Evolutionary conservation across 2,329 filamentous ascomycete species (phyloP), one percentile per base, ranked within the genome.

Genomic region (Stagonosporopsis vannaccii): DNA sequence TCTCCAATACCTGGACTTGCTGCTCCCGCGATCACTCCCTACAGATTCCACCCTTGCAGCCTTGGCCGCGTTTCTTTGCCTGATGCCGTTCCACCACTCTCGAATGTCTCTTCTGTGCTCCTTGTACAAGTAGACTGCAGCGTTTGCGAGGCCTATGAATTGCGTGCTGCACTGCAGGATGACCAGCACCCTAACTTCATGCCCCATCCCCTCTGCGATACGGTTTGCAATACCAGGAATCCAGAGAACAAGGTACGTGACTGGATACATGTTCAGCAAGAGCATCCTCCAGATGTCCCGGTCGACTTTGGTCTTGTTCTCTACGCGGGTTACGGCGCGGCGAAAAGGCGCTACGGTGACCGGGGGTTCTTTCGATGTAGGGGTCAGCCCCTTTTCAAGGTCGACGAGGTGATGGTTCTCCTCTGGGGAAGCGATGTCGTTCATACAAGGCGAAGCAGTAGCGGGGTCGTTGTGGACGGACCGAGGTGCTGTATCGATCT

Each of bases 201-300:
- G 41, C 8, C 66, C 66, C 30, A 59, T 46, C 6, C 55, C 62
- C 40, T 68, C 66, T 1, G 60, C 58, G 6, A 69, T 40, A 15
- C 65, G 63, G 39, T 65, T 67, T 8, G 56, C 45, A 9, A 74
- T 74, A 8, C 72, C 73, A 0, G 73, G 73, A 5, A 71, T 56
- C 72, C 73, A 75, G 2, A 75, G 62, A 2, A 73, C 58, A 28
- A 75, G 62, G 51, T 75, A 75, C 1, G 69, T 56, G 13, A 73
- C 60, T 1, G 73, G 72, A 37, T 75, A 75, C 7, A 70, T 69
- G 44, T 74, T 75, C 4, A 75, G 56, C 0, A 74, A 56, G 17
- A 74, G 47, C 68, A 73, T 74, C 19, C 54, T 60, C 51, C 60
- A 63, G 25, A 70, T 60, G 28, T 70, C 66, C 9, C 61, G 54